phyloP scores from a whole-genome alignment of 306 rosid species.

The Abrus precatorius region DNA sequence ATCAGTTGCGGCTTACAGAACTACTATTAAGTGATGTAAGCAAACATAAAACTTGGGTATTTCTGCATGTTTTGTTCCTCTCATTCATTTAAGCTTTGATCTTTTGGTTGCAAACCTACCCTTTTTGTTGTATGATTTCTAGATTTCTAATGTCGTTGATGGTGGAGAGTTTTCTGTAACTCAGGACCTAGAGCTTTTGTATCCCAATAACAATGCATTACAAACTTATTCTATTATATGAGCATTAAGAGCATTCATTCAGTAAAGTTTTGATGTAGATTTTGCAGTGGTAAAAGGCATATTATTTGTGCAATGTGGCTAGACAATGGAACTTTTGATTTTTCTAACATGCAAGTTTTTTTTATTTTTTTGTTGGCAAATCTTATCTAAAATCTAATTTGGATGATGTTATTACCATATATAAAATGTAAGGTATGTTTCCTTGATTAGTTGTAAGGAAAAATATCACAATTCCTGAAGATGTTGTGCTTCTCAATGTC shows the following conservation, averaged over 20 bases:
- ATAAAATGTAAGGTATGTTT: conserved; percentile 28
- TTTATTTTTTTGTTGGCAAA: conserved; percentile 12
- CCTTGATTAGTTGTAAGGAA: conserved; percentile 21
- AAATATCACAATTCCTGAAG: conserved; percentile 3
- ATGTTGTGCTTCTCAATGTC: not conserved
- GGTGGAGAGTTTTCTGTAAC: conserved; percentile 6
- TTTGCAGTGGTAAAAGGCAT: not conserved
- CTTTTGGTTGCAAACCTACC: conserved; percentile 21
- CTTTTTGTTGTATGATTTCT: conserved; percentile 9
- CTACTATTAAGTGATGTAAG: conserved; percentile 90
- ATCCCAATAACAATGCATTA: not conserved
- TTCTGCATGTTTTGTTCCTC: conserved; percentile 42
- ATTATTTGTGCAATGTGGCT: not conserved
- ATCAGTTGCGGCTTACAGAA: conserved; percentile 87
- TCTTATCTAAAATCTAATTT: not conserved
- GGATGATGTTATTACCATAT: conserved; percentile 13
- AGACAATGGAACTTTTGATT: not conserved
- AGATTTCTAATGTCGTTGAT: not conserved
- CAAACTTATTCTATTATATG: conserved; percentile 23
- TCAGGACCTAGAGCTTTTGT: conserved; percentile 13
- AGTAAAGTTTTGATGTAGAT: conserved; percentile 8
- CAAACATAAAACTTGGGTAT: conserved; percentile 42
- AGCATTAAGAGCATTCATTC: not conserved
- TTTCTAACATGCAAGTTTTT: not conserved
- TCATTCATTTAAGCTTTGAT: conserved; percentile 10